Evolutionary conservation across 768 basidiomycete genomes (phyloP), one percentile per base, ranked within the genome.

Genomic region (Kwoniella heveanensis): DNA sequence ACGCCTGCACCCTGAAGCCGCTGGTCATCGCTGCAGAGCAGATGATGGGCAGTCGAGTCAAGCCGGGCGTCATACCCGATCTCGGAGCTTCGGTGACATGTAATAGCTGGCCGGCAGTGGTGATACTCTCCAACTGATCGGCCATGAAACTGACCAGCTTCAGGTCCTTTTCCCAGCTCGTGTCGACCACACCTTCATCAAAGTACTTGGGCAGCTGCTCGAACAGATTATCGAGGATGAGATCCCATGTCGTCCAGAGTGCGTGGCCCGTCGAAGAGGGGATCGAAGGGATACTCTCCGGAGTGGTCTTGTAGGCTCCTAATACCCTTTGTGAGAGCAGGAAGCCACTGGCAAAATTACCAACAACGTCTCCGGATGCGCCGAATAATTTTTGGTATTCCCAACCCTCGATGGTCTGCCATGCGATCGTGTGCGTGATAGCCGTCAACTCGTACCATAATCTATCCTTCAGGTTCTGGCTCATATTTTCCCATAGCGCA

Each of bases 191-290:
- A 1, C 53, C 59, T 12, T 65, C 49, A 39, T 77, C 71, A 49
- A 71, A 68, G 52, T 62, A 72, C 25, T 62, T 46, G 0, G 76
- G 76, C 6, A 74, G 54, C 51, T 77, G 76, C 50, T 72, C 71
- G 57, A 77, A 77, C 21, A 77, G 60, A 39, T 72, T 74, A 52
- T 77, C 76, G 25, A 77, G 60, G 54, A 74, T 73, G 17, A 77
- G 57, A 47, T 77, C 76, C 76, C 76, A 77, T 9, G 67, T 68
- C 3, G 63, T 67, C 76, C 76, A 77, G 7, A 77, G 55, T 1
- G 65, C 32, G 54, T 77, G 75, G 8, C 69, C 51, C 0, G 65
- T 71, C 4, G 69, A 61, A 17, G 57, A 50, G 3, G 71, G 71
- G 21, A 77, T 73, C 22, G 60, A 9, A 3, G 76, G 76, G 21